Conservation (phyloP, 2,329 filamentous ascomycete species). For the Cyphellophora attinorum region DNA sequence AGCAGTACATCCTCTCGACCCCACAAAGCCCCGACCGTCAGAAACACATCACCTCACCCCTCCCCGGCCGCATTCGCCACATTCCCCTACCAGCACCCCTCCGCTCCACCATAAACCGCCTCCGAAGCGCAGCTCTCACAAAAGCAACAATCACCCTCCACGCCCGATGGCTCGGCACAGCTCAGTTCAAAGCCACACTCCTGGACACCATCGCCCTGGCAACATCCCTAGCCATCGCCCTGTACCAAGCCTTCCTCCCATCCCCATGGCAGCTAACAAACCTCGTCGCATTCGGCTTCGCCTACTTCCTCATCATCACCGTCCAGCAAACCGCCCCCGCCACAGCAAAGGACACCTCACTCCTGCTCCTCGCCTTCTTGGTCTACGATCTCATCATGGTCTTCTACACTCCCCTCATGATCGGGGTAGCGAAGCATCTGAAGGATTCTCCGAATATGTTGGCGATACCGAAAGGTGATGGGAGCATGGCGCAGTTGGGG, state of each 20-base stretch:
- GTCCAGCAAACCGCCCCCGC: constrained; percentile 81
- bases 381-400: constrained; percentile 81
- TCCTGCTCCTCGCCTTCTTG: constrained; percentile 72
- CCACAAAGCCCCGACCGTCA: constrained; percentile 9
- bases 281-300: constrained; percentile 76
- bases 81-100: constrained; percentile 34
- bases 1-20: constrained; percentile 3
- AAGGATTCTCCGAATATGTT: constrained; percentile 91
- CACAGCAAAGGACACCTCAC: constrained; percentile 69
- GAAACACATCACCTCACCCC: constrained; percentile 33
- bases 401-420: constrained; percentile 45
- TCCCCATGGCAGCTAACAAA: constrained; percentile 71
- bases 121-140: constrained; percentile 38
- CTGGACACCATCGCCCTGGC: constrained; percentile 46
- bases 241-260: constrained; percentile 55
- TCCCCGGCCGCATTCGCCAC: constrained; percentile 40
- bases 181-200: constrained; percentile 31
- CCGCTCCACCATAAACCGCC: constrained; percentile 35
- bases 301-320: constrained; percentile 70
- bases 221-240: constrained; percentile 43
- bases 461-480: constrained; percentile 17
- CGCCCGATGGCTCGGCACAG: constrained; percentile 41
- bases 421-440: constrained; percentile 67
- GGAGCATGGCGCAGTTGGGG: constrained; percentile 63
- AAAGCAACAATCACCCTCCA: constrained; percentile 43